Conservation (phyloP, 2,329 filamentous ascomycete species). For the Myriosclerotinia scirpicola region DNA sequence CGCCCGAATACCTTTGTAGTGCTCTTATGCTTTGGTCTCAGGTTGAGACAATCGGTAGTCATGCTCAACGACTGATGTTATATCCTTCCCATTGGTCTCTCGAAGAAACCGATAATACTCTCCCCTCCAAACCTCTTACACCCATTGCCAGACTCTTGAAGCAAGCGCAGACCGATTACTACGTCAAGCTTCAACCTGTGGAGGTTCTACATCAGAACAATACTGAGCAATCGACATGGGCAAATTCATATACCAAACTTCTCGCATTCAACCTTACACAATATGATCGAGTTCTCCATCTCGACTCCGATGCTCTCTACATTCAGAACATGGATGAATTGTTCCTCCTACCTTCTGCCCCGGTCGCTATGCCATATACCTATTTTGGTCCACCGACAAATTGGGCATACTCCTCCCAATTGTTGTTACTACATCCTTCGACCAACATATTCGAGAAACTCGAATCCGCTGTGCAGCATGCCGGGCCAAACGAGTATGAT, state of each 20-base stretch:
- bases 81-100: conserved; percentile 36
- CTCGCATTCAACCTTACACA: conserved; percentile 38
- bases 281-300: conserved; percentile 33
- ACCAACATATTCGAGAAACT: conserved; percentile 29
- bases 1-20: conserved; percentile 36
- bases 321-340: conserved; percentile 36
- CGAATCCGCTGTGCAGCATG: conserved; percentile 28
- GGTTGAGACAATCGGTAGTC: conserved; percentile 37
- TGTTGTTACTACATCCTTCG: conserved; percentile 35
- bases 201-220: conserved; percentile 31
- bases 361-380: conserved; percentile 37
- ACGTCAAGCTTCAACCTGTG: conserved; percentile 34
- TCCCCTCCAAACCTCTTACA: conserved; percentile 28
- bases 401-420: conserved; percentile 33
- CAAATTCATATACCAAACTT: conserved; percentile 35
- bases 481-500: conserved; percentile 31
- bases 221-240: conserved; percentile 31
- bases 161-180: conserved; percentile 32
- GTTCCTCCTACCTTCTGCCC: conserved; percentile 35
- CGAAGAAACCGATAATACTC: conserved; percentile 30
- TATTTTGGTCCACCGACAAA: conserved; percentile 33
- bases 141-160: conserved; percentile 34
- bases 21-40: conserved; percentile 37
- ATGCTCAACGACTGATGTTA: conserved; percentile 36
- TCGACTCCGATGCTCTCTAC: conserved; percentile 34